These are phyloP conservation scores for Ceratobasidium sp. DNA, from an alignment of 1,284 basidiomycete species.

Conservation along the genomic window DNA sequence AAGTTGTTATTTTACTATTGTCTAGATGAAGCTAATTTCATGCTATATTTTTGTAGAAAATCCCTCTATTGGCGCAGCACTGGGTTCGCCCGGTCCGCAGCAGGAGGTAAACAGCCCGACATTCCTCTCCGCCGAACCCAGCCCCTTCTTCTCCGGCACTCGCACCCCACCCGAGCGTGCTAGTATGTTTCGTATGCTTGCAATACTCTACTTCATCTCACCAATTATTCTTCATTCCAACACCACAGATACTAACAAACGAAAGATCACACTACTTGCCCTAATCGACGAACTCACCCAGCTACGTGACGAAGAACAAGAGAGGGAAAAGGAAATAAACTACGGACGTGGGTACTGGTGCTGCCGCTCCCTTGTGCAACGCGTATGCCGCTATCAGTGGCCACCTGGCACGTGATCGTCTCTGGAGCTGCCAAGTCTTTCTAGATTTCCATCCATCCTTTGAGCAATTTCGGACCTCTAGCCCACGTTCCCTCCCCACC, in stretches of 20 bases:
- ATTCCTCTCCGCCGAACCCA: conserved; percentile 23
- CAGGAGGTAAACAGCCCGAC: background rate
- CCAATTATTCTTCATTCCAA: background rate
- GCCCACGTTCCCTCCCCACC: background rate
- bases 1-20: background rate
- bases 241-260: conserved; percentile 52
- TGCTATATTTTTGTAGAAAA: background rate
- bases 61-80: conserved; percentile 26
- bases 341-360: conserved; percentile 28
- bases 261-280: conserved; percentile 74
- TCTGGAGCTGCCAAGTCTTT: conserved; percentile 32
- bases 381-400: background rate
- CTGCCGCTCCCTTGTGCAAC: conserved; percentile 15
- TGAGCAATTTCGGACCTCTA: background rate
- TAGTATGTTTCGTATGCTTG: background rate
- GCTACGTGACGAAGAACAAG: conserved; percentile 60
- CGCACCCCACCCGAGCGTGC: conserved; percentile 25
- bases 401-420: conserved; percentile 14
- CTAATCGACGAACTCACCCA: conserved; percentile 70
- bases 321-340: conserved; percentile 55
- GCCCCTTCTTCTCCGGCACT: conserved; percentile 25
- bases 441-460: background rate
- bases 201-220: conserved; percentile 4
- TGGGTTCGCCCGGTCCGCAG: background rate
- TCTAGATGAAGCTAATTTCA: background rate